Percentiles rank a stretch among this genome's conserved stretches.
Evolutionary conservation across 1,284 basidiomycete species (phyloP).

Genomic region (Takashimella koratensis): DNA sequence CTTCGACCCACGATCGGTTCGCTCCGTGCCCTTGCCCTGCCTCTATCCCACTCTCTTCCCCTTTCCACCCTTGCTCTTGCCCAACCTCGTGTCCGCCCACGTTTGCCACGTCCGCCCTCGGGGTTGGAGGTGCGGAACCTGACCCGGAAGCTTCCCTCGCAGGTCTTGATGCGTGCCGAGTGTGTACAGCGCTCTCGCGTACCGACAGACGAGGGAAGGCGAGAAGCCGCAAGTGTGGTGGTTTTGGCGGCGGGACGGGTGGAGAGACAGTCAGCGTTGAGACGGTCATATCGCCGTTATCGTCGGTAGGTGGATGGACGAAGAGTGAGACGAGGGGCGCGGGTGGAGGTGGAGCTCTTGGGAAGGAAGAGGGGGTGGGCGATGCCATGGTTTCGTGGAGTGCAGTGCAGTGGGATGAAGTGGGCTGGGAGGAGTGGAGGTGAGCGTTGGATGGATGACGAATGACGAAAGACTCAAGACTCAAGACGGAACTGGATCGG

Average conservation of each 20-base stretch:
- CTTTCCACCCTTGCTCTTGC: neutral
- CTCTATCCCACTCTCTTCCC: neutral
- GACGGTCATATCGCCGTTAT: too few relatives aligned
- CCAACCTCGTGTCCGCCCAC: neutral
- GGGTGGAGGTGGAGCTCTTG: too few relatives aligned
- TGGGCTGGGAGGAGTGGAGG: too few relatives aligned
- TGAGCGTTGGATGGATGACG: too few relatives aligned
- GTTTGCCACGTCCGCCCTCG: neutral
- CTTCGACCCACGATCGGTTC: too few relatives aligned
- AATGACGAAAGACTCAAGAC: too few relatives aligned
- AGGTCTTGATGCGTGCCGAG: neutral
- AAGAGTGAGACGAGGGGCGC: too few relatives aligned
- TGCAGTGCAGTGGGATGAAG: too few relatives aligned
- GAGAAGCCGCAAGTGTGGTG: neutral
- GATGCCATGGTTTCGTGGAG: too few relatives aligned
- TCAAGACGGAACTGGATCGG: too few relatives aligned
- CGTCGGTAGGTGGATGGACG: too few relatives aligned
- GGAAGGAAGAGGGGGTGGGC: too few relatives aligned
- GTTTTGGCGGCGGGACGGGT: neutral
- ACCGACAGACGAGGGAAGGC: neutral
- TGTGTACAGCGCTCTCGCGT: neutral
- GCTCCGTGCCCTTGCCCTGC: neutral
- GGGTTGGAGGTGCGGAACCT: neutral
- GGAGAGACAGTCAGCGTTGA: neutral
- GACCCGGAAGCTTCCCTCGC: neutral